A percentile compares a stretch with the other conserved stretches of the same genome.
Evolutionary conservation across 2,329 filamentous ascomycete species (phyloP).

Genomic region (Diaporthe citri): DNA sequence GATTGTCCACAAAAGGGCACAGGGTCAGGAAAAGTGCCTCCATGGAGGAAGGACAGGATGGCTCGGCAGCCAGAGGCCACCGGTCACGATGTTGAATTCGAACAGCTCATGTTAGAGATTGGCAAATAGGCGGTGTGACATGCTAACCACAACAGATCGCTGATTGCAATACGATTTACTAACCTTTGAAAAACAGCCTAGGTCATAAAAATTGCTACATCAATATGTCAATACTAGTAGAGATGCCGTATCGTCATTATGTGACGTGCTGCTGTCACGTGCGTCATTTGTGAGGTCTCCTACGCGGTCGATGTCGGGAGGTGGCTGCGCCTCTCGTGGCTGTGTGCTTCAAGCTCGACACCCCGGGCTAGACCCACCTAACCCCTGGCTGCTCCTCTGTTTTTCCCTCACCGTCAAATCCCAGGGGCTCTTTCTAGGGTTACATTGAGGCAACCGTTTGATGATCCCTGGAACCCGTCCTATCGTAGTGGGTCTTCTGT

Average conservation of each 20-base stretch:
- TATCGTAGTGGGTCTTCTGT: conserved; percentile 1
- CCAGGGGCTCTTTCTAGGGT: neutral
- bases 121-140: neutral
- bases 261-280: neutral
- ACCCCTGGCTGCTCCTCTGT: conserved; percentile 5
- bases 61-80: neutral
- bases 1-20: neutral
- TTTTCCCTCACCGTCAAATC: conserved; percentile 28
- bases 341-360: conserved; percentile 17
- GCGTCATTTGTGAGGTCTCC: conserved; percentile 27
- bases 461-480: neutral
- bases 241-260: neutral
- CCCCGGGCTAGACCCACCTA: conserved; percentile 18
- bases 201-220: neutral
- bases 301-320: neutral
- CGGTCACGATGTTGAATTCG: conserved; percentile 2
- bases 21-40: neutral
- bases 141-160: neutral
- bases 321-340: conserved; percentile 32
- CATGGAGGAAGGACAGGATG: conserved; percentile 4
- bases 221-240: neutral
- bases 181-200: neutral
- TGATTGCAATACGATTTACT: neutral
- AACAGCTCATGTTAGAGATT: conserved; percentile 25
- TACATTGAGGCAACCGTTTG: conserved; percentile 28